Evolutionary conservation across 768 basidiomycete genomes (phyloP).

Genomic region (Suillus lakei): DNA sequence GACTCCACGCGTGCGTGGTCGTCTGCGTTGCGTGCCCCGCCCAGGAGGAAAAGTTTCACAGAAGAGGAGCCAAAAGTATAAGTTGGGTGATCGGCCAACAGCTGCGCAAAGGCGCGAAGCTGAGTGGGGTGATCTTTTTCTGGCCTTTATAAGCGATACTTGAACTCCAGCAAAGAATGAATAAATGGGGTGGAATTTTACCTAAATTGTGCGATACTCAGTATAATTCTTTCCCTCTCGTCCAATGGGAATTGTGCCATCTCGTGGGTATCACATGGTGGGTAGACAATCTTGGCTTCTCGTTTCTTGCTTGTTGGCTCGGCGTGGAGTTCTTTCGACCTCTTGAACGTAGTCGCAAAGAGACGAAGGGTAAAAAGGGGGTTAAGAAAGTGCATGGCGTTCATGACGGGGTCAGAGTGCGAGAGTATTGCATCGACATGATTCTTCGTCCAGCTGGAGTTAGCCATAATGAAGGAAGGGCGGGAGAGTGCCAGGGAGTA

Average conservation of each 20-base stretch:
- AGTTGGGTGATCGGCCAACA: constrained; percentile 65
- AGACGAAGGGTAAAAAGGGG: constrained; percentile 47
- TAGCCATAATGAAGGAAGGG: constrained; percentile 86
- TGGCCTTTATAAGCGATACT: constrained; percentile 53
- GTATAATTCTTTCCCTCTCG: constrained; percentile 63
- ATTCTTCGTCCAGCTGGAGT: constrained; percentile 92
- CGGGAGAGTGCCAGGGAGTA: constrained; percentile 77
- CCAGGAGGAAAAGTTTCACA: constrained; percentile 76
- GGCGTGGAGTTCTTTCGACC: constrained; percentile 36
- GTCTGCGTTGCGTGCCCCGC: constrained; percentile 79
- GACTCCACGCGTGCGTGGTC: constrained; percentile 73
- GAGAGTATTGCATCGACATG: constrained; percentile 80
- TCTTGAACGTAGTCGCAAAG: constrained; percentile 15
- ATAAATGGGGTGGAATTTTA: constrained; percentile 35
- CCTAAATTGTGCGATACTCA: constrained; percentile 96
- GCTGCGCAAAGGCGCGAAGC: constrained; percentile 64
- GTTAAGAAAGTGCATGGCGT: constrained; percentile 45
- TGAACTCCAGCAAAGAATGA: background rate
- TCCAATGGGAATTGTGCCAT: constrained; percentile 62
- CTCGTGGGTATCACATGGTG: constrained; percentile 87
- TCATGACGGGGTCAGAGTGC: constrained; percentile 55
- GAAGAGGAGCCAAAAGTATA: constrained; percentile 38
- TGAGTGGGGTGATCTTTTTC: constrained; percentile 94
- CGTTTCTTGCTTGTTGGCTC: constrained; percentile 91
- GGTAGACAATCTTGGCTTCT: constrained; percentile 72